A percentile compares a stretch with the other conserved stretches of the same genome.
Conservation (phyloP, 768 basidiomycete species). For the Termitomyces sp. region DNA sequence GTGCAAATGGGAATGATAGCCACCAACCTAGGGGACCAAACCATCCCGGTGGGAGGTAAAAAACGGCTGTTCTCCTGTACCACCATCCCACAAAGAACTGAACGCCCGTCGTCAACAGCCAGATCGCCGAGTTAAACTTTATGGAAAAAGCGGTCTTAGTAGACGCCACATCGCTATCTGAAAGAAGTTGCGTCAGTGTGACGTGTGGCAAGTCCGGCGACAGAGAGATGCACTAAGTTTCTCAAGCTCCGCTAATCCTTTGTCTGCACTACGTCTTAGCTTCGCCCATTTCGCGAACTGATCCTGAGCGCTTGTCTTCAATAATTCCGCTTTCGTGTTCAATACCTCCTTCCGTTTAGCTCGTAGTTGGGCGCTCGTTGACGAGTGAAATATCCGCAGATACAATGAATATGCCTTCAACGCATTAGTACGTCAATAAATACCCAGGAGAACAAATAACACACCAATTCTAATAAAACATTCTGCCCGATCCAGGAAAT, state of each 20-base stretch:
- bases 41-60: conserved; percentile 90
- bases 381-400: conserved; percentile 56
- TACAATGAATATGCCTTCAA: conserved; percentile 68
- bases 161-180: conserved; percentile 64
- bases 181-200: not conserved
- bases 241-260: conserved; percentile 86
- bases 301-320: conserved; percentile 91
- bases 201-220: not conserved
- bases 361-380: conserved; percentile 51
- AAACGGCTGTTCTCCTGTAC: conserved; percentile 87
- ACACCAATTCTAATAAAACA: conserved; percentile 74
- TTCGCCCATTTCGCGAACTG: conserved; percentile 99
- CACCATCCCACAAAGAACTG: conserved; percentile 87
- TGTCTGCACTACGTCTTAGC: conserved; percentile 84
- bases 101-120: conserved; percentile 82
- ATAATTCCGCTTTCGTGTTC: conserved; percentile 74
- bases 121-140: conserved; percentile 69
- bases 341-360: conserved; percentile 78
- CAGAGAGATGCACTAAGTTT: conserved; percentile 69
- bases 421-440: not conserved
- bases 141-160: conserved; percentile 58
- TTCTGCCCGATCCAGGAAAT: conserved; percentile 87
- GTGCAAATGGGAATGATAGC: conserved; percentile 87
- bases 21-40: conserved; percentile 86
- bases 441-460: conserved; percentile 23